These are phyloP conservation scores for Mycosphaerella arachidis DNA, from an alignment of 2,329 filamentous ascomycete species.

Conservation along the genomic window DNA sequence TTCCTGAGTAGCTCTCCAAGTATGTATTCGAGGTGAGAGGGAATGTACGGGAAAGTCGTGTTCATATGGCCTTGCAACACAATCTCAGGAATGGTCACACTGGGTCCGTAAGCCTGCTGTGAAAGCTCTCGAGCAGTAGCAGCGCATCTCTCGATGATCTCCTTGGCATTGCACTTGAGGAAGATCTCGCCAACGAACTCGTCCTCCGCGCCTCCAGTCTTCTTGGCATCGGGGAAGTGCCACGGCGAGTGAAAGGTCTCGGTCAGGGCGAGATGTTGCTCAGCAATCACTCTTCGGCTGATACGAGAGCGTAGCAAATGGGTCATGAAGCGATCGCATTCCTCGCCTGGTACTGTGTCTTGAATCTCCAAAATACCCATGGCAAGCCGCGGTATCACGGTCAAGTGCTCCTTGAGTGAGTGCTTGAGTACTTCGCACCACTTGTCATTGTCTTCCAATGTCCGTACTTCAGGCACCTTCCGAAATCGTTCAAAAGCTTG, in stretches of 20 bases:
- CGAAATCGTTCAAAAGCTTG: conserved; percentile 91
- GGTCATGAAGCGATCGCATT: conserved; percentile 93
- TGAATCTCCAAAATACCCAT: conserved; percentile 92
- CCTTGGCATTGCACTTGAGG: conserved; percentile 82
- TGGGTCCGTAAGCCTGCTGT: conserved; percentile 66
- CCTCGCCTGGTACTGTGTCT: conserved; percentile 70
- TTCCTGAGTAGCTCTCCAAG: conserved; percentile 92
- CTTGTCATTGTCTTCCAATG: conserved; percentile 80
- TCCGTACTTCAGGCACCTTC: conserved; percentile 75
- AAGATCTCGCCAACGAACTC: conserved; percentile 97
- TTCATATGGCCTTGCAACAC: conserved; percentile 77
- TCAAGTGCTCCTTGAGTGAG: conserved; percentile 80
- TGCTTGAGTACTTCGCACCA: conserved; percentile 76
- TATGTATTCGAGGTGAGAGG: conserved; percentile 95
- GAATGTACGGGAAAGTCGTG: conserved; percentile 92
- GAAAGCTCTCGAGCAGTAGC: conserved; percentile 70
- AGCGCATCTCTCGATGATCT: conserved; percentile 81
- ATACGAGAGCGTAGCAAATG: conserved; percentile 87
- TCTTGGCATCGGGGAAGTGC: conserved; percentile 76
- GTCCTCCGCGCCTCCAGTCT: conserved; percentile 55
- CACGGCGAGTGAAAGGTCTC: conserved; percentile 89
- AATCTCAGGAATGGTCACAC: conserved; percentile 72
- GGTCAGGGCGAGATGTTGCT: conserved; percentile 91
- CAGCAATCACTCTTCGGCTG: conserved; percentile 90
- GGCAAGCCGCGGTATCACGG: conserved; percentile 87